A percentile compares a stretch with the other conserved stretches of the same genome.
phyloP scores from a whole-genome alignment of 495 filamentous ascomycete genomes.

The Aspergillus cristatus region DNA sequence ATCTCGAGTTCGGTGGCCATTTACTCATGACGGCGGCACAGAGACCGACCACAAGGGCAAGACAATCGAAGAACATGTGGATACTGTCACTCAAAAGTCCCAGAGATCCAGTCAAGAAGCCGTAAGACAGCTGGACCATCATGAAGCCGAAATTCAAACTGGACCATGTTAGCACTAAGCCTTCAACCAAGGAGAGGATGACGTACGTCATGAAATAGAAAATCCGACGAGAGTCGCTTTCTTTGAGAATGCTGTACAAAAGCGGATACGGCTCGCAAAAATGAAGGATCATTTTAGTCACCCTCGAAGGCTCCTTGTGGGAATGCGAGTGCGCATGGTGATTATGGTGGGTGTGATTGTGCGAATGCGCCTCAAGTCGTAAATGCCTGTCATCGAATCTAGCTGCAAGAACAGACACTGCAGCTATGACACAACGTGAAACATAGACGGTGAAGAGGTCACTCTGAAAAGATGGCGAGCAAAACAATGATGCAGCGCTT shows the following conservation, averaged over 20 bases:
- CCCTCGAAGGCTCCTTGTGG: constrained; percentile 34
- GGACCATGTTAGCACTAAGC: constrained; percentile 8
- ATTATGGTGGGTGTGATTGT: constrained; percentile 30
- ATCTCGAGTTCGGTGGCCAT: constrained; percentile 80
- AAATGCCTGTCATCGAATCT: constrained; percentile 28
- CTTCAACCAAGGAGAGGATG: background rate
- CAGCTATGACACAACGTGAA: constrained; percentile 20
- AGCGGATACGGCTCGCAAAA: constrained; percentile 62
- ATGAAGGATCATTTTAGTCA: constrained; percentile 58
- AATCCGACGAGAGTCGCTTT: constrained; percentile 91
- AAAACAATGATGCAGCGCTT: constrained; percentile 24
- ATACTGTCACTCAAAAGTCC: constrained; percentile 94
- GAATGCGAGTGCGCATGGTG: constrained; percentile 35
- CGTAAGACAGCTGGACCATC: constrained; percentile 89
- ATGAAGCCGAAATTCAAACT: constrained; percentile 95
- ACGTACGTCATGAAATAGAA: constrained; percentile 92
- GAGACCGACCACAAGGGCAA: constrained; percentile 83
- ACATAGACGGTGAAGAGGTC: constrained; percentile 21
- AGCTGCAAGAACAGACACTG: constrained; percentile 25
- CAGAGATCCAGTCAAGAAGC: constrained; percentile 83
- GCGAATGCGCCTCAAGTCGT: constrained; percentile 19
- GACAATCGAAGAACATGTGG: constrained; percentile 99
- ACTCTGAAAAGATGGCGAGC: constrained; percentile 26
- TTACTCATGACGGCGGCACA: constrained; percentile 96
- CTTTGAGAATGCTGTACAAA: constrained; percentile 72